These are phyloP conservation scores for Platanus orientalis DNA, from an alignment of 164 flowering plant species.

Conservation along the genomic window DNA sequence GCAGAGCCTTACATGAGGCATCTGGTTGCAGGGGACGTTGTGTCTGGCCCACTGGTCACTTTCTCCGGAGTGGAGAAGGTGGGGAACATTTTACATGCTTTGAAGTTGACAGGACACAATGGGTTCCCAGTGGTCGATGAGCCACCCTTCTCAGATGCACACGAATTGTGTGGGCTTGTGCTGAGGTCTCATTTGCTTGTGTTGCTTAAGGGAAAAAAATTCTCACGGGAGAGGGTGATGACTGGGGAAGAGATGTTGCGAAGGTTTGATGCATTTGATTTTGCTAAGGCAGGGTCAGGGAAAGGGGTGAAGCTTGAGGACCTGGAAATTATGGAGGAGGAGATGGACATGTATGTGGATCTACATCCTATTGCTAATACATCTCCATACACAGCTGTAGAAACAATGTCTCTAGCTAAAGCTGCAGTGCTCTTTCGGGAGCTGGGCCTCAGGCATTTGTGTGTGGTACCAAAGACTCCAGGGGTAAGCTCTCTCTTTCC, in stretches of 20 bases:
- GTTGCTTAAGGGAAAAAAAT: conserved; percentile 62
- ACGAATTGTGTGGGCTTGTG: conserved; percentile 77
- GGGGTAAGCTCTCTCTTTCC: conserved; percentile 48
- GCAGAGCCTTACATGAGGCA: conserved; percentile 93
- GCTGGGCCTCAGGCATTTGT: conserved; percentile 80
- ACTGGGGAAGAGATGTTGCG: conserved; percentile 32
- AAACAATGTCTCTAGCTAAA: conserved; percentile 95
- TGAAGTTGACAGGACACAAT: conserved; percentile 57
- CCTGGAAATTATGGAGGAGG: conserved; percentile 55
- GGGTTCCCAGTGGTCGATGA: conserved; percentile 94
- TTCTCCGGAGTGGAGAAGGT: conserved; percentile 84
- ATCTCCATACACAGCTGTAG: conserved; percentile 88
- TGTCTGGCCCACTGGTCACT: conserved; percentile 66
- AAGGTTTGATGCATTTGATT: conserved; percentile 66
- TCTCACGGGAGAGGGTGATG: conserved; percentile 37
- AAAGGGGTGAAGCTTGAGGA: conserved; percentile 80
- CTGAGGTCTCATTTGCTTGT: conserved; percentile 83
- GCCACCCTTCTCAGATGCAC: conserved; percentile 68
- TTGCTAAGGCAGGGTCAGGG: conserved; percentile 88
- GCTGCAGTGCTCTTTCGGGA: conserved; percentile 79
- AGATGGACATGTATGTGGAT: conserved; percentile 93
- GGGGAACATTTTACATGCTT: conserved; percentile 48
- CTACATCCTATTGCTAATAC: conserved; percentile 89
- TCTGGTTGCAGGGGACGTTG: conserved; percentile 75
- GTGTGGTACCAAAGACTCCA: conserved; percentile 85